Evolutionary conservation across 495 filamentous ascomycete species (phyloP).

Genomic region (Penicillium macrosclerotiorum): DNA sequence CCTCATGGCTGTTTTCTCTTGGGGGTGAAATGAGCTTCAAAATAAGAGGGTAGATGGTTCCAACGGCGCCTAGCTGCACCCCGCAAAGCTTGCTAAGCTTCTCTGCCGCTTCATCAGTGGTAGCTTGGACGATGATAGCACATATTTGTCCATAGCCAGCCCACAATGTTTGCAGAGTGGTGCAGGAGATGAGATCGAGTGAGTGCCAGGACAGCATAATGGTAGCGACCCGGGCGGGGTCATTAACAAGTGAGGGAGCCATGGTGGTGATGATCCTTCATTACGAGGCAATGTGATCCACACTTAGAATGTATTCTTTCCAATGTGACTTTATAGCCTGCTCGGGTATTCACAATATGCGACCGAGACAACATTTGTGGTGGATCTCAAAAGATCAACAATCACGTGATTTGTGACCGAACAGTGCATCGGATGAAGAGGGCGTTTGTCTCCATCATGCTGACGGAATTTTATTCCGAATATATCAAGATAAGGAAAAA

Average conservation of each 20-base stretch:
- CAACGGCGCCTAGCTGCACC: conserved; percentile 6
- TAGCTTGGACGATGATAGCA: conserved; percentile 27
- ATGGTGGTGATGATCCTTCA: conserved; percentile 15
- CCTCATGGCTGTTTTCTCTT: conserved; percentile 9
- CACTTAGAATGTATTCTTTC: too few species aligned
- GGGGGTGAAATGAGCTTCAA: conserved; percentile 42
- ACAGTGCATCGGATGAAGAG: too few species aligned
- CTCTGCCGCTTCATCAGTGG: conserved; percentile 22
- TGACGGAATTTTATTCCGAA: too few species aligned
- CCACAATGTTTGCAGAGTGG: conserved; percentile 37
- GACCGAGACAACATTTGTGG: too few species aligned
- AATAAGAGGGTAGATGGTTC: conserved; percentile 30
- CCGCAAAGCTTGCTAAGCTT: conserved; percentile 26
- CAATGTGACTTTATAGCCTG: too few species aligned
- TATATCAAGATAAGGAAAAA: too few species aligned
- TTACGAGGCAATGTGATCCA: too few species aligned
- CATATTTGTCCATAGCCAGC: conserved; percentile 40
- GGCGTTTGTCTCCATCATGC: too few species aligned
- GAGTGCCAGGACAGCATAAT: conserved; percentile 36
- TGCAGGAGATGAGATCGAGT: conserved; percentile 33
- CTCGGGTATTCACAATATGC: too few species aligned
- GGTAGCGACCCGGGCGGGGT: conserved; percentile 28
- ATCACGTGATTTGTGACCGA: too few species aligned
- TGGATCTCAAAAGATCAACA: too few species aligned
- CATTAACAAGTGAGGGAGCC: conserved; percentile 13